A percentile compares a stretch with the other conserved stretches of the same genome.
Conservation (phyloP, 73 alveolate genomes). For the Uronychia setigera region DNA sequence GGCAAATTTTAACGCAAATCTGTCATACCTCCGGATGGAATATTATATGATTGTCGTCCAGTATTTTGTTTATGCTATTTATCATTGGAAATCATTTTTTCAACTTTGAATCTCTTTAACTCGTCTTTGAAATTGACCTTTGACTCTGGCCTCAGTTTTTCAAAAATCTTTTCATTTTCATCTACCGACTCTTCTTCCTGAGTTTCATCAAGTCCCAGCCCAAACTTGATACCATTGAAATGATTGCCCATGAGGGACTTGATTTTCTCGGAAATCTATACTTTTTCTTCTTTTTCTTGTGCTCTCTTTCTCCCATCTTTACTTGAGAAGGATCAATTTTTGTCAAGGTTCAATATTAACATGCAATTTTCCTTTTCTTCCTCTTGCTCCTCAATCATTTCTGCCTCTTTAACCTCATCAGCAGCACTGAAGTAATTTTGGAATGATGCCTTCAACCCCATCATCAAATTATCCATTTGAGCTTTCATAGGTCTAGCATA, state of each 20-base stretch:
- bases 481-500: not conserved
- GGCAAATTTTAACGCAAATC: no score
- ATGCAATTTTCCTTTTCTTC: not conserved
- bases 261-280: not conserved
- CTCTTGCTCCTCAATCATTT: no score
- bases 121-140: not conserved
- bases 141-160: not conserved
- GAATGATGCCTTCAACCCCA: not conserved
- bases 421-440: not conserved
- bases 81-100: no score
- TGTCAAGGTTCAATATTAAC: not conserved
- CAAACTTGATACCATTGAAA: not conserved
- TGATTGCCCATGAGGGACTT: not conserved
- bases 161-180: not conserved
- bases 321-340: not conserved
- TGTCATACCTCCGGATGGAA: no score
- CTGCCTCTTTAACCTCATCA: not conserved
- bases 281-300: not conserved
- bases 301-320: not conserved
- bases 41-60: no score
- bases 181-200: not conserved
- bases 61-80: not conserved
- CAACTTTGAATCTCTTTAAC: not conserved
- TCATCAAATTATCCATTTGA: not conserved
- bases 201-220: not conserved